A percentile compares a stretch with the other conserved stretches of the same genome.
phyloP scores from a whole-genome alignment of 176 grass and related monocot species.

The Lolium rigidum region DNA sequence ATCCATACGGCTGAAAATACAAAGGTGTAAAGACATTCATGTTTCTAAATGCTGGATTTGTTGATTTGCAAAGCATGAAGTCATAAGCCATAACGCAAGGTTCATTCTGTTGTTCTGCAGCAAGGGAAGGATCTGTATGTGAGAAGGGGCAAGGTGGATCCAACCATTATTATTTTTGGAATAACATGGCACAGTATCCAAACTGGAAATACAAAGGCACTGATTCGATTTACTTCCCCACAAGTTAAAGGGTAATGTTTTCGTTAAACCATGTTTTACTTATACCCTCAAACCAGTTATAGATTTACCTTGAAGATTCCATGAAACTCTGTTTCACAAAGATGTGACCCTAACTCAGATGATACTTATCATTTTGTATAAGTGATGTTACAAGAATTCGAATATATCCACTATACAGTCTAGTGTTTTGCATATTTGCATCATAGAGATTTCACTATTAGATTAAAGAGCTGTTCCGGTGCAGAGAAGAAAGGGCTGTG shows the following conservation, averaged over 20 bases:
- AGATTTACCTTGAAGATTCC: conserved; percentile 26
- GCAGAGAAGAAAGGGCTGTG: conserved; percentile 82
- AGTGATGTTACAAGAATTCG: conserved; percentile 36
- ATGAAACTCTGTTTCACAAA: conserved; percentile 39
- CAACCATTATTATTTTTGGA: background rate
- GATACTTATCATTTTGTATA: conserved; percentile 15
- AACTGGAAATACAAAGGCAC: conserved; percentile 5
- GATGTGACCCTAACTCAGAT: conserved; percentile 29
- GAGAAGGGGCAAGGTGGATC: conserved; percentile 50
- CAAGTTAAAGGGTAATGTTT: conserved; percentile 12
- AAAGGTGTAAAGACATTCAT: background rate
- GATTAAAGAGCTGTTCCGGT: conserved; percentile 48
- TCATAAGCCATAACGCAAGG: conserved; percentile 42
- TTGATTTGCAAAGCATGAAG: too few species aligned
- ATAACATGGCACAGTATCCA: background rate
- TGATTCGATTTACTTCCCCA: conserved; percentile 14
- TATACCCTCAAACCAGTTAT: conserved; percentile 26
- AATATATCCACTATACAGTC: background rate
- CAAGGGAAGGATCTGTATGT: conserved; percentile 61
- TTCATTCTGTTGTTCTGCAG: conserved; percentile 65
- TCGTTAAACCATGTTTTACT: background rate
- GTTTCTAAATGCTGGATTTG: background rate
- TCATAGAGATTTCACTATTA: conserved; percentile 66
- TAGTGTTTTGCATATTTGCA: conserved; percentile 32
- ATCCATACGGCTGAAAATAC: background rate